phyloP scores from a whole-genome alignment of 73 alveolate genomes.

The Symbiodinium pilosum region DNA sequence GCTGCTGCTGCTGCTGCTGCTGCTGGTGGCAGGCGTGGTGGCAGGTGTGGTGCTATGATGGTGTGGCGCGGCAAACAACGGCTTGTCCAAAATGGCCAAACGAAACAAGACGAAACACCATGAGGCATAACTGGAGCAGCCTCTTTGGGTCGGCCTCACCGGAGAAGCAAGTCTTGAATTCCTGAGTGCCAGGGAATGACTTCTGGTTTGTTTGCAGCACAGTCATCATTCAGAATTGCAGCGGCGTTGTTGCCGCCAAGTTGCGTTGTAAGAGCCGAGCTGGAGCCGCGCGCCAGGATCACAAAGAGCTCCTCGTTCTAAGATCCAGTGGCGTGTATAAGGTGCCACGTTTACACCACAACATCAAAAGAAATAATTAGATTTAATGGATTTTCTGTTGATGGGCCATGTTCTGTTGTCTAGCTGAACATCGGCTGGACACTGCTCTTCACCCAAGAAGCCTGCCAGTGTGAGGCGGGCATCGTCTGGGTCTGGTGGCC shows the following conservation, averaged over 20 bases:
- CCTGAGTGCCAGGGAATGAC: background rate
- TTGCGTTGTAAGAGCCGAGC: slow-evolving; percentile 37
- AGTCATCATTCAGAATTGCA: too few species aligned
- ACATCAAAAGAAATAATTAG: too few species aligned
- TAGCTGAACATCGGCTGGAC: too few species aligned
- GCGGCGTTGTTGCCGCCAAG: background rate
- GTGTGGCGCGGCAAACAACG: background rate
- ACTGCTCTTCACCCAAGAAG: background rate
- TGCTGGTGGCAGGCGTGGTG: background rate
- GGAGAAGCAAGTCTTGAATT: background rate
- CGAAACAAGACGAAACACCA: background rate
- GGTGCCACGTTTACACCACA: too few species aligned
- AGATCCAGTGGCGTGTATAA: too few species aligned
- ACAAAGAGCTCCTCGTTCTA: slow-evolving; percentile 34
- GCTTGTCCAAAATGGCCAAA: too few species aligned
- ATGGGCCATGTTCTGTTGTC: too few species aligned
- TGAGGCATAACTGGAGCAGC: background rate
- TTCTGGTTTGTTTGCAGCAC: background rate
- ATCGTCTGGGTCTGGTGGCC: slow-evolving; percentile 62
- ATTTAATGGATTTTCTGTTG: too few species aligned
- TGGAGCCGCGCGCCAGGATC: slow-evolving; percentile 45
- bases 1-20: too few species aligned
- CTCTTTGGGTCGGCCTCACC: background rate
- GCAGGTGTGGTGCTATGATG: background rate
- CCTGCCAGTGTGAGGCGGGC: slow-evolving; percentile 53